Conservation (phyloP, 1,284 basidiomycete species). For the Tilletia horrida region DNA sequence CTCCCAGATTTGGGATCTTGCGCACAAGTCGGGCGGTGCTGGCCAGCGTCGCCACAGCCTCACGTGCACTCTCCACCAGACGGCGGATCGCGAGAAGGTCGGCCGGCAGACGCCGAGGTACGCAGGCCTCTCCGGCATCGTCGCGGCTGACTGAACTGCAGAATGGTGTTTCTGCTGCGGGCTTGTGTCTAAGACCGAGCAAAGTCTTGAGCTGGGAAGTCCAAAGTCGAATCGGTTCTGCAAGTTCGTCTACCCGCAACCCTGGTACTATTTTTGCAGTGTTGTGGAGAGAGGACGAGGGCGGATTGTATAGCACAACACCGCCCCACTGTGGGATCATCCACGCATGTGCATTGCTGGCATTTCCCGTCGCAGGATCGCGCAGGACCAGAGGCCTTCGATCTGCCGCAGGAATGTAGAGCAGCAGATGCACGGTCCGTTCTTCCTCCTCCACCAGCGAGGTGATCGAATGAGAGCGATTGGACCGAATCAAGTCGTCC, state of each 20-base stretch:
- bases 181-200: conserved; percentile 67
- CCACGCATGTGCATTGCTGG: conserved; percentile 62
- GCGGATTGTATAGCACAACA: conserved; percentile 73
- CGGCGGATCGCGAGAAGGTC: conserved; percentile 23
- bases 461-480: background rate
- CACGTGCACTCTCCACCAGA: conserved; percentile 34
- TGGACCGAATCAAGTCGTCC: background rate
- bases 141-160: background rate
- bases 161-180: background rate
- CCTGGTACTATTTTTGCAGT: conserved; percentile 22
- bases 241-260: conserved; percentile 56
- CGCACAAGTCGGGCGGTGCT: conserved; percentile 41
- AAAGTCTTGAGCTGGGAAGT: conserved; percentile 70
- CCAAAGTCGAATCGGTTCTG: conserved; percentile 69
- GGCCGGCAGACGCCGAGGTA: conserved; percentile 57
- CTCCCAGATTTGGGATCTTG: conserved; percentile 47
- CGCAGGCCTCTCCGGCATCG: conserved; percentile 57
- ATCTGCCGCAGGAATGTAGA: conserved; percentile 74
- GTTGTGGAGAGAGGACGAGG: conserved; percentile 22
- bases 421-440: conserved; percentile 71
- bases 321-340: conserved; percentile 93
- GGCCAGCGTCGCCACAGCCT: conserved; percentile 34
- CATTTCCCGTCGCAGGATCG: conserved; percentile 46
- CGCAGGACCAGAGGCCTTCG: conserved; percentile 72
- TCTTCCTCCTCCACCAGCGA: conserved; percentile 23